Conservation (phyloP, 2,329 filamentous ascomycete species). For the Macrophomina pseudophaseolina region DNA sequence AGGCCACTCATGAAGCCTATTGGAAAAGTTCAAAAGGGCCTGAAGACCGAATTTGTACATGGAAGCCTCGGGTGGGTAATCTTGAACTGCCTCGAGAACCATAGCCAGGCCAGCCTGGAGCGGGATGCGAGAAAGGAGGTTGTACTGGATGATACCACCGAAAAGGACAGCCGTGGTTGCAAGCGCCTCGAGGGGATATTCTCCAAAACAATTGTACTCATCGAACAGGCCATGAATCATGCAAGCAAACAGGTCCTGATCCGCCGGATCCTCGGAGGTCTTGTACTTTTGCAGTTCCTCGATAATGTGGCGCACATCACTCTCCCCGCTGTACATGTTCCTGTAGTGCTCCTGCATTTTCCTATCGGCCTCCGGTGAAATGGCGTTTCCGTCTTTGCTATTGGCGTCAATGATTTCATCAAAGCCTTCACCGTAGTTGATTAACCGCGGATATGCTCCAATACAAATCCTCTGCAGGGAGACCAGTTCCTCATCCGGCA, state of each 20-base stretch:
- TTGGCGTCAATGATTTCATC: slow-evolving; percentile 91
- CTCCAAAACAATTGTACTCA: slow-evolving; percentile 92
- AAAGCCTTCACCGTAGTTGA: slow-evolving; percentile 93
- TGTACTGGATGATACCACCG: slow-evolving; percentile 93
- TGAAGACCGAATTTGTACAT: slow-evolving; percentile 99
- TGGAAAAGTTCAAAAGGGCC: slow-evolving; percentile 85
- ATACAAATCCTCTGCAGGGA: slow-evolving; percentile 85
- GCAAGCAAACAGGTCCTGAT: slow-evolving; percentile 95
- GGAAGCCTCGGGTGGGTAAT: slow-evolving; percentile 78
- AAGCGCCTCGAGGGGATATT: slow-evolving; percentile 94
- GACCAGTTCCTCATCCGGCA: slow-evolving; percentile 72
- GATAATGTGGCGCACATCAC: slow-evolving; percentile 84
- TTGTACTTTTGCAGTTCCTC: slow-evolving; percentile 86
- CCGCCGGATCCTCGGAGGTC: slow-evolving; percentile 77
- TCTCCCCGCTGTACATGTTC: slow-evolving; percentile 93
- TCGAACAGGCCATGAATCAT: slow-evolving; percentile 99
- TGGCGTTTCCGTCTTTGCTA: slow-evolving; percentile 77
- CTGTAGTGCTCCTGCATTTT: slow-evolving; percentile 99
- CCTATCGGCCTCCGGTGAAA: slow-evolving; percentile 78
- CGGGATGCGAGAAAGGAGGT: slow-evolving; percentile 85
- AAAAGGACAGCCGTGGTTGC: slow-evolving; percentile 96
- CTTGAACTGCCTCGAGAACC: slow-evolving; percentile 94
- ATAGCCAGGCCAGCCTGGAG: slow-evolving; percentile 94
- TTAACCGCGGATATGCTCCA: slow-evolving; percentile 87
- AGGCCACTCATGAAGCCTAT: slow-evolving; percentile 90